Evolutionary conservation across 495 filamentous ascomycete species (phyloP).

Genomic region (Neurospora sp.): DNA sequence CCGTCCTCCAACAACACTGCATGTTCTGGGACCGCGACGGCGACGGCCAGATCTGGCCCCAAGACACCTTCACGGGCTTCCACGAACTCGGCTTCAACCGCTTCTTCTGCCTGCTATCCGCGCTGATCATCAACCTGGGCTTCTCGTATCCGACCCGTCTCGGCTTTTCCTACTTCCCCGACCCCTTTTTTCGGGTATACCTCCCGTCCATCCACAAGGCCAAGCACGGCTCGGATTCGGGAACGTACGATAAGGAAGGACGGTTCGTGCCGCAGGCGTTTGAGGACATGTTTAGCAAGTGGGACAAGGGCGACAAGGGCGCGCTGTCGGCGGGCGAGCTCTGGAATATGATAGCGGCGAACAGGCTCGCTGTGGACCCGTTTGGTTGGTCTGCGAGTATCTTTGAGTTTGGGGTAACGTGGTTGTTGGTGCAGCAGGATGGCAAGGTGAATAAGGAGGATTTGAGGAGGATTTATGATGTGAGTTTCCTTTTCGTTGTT

Average conservation of each 20-base stretch:
- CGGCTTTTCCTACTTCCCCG: constrained; percentile 33
- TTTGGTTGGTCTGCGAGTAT: constrained; percentile 22
- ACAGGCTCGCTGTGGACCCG: constrained; percentile 15
- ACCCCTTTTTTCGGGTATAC: constrained; percentile 38
- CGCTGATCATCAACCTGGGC: constrained; percentile 37
- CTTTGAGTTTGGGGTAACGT: constrained; percentile 38
- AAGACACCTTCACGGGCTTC: constrained; percentile 46
- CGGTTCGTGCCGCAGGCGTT: constrained; percentile 45
- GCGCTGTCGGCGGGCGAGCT: constrained; percentile 8
- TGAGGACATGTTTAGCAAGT: constrained; percentile 50
- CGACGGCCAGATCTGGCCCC: constrained; percentile 44
- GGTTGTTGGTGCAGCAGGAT: constrained; percentile 38
- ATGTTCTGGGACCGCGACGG: constrained; percentile 37
- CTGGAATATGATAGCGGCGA: constrained; percentile 10
- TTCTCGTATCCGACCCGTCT: constrained; percentile 43
- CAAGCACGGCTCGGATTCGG: constrained; percentile 47
- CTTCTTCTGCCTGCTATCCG: constrained; percentile 32
- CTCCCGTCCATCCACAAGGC: constrained; percentile 41
- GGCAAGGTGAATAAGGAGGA: constrained; percentile 40
- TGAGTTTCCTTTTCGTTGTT: constrained; percentile 4
- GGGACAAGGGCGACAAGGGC: constrained; percentile 23
- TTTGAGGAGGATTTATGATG: constrained; percentile 32
- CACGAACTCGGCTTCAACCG: constrained; percentile 40
- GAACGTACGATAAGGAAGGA: constrained; percentile 44
- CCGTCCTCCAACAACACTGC: constrained; percentile 44